A percentile compares a stretch with the other conserved stretches of the same genome.
These are phyloP conservation scores for Teunomyces aglyptinius DNA, from an alignment of 805 yeast genomes.

Conservation along the genomic window DNA sequence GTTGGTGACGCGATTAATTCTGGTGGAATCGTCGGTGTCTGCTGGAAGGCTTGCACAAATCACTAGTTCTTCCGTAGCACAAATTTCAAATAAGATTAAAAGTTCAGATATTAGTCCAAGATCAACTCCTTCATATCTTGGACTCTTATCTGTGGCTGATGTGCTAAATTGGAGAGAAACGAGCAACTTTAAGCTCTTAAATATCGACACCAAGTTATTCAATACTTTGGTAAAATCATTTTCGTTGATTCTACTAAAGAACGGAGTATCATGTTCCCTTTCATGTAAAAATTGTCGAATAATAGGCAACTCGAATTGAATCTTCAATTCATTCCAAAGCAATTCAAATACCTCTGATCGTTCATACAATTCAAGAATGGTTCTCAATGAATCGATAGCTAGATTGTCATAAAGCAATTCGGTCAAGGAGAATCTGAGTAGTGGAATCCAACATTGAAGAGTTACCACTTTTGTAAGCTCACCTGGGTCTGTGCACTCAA, in stretches of 20 bases:
- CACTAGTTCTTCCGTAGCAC: slow-evolving; percentile 55
- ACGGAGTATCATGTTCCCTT: neutral
- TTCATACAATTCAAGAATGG: neutral
- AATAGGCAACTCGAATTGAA: neutral
- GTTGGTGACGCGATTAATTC: slow-evolving; percentile 25
- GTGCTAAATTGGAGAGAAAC: neutral
- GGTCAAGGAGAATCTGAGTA: neutral
- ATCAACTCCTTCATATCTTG: slow-evolving; percentile 42
- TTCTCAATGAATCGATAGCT: no score
- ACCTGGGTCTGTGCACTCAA: no score
- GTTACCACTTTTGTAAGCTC: neutral
- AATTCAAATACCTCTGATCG: neutral
- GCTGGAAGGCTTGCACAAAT: slow-evolving; percentile 50
- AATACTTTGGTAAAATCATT: neutral
- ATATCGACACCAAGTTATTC: neutral
- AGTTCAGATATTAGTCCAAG: slow-evolving; percentile 29
- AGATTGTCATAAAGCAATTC: no score
- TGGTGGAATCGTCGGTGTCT: slow-evolving; percentile 44
- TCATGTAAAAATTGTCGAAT: neutral
- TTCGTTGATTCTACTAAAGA: neutral
- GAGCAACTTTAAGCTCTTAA: neutral
- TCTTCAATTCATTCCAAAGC: neutral
- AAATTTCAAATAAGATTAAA: slow-evolving; percentile 45
- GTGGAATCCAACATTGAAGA: neutral
- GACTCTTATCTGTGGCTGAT: slow-evolving; percentile 30